These are phyloP conservation scores for Cadophora sp. DNA, from an alignment of 2,329 filamentous ascomycete species.

Conservation along the genomic window DNA sequence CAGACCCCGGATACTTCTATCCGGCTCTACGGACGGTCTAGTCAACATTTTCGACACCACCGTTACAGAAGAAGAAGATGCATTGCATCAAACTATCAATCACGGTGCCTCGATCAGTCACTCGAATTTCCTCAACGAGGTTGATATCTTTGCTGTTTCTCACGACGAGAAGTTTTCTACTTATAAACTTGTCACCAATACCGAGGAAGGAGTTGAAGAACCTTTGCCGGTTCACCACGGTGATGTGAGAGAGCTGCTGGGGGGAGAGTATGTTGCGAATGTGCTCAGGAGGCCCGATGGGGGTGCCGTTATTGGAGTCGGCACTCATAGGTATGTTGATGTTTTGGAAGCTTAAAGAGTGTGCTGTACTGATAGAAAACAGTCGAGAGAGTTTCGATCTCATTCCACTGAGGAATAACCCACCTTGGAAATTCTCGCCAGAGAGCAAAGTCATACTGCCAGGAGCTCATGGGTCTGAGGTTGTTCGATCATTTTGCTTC, in stretches of 20 bases:
- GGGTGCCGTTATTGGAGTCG: slow-evolving; percentile 67
- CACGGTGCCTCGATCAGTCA: slow-evolving; percentile 77
- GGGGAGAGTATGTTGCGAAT: slow-evolving; percentile 77
- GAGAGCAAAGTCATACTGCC: slow-evolving; percentile 63
- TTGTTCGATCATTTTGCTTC: slow-evolving; percentile 69
- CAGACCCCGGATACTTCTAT: slow-evolving; percentile 68
- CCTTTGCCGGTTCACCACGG: slow-evolving; percentile 63
- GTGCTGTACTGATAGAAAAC: background rate
- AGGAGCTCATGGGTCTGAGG: slow-evolving; percentile 68
- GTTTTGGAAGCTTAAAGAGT: background rate
- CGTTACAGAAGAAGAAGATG: slow-evolving; percentile 77
- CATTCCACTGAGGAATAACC: slow-evolving; percentile 61
- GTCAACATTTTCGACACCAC: slow-evolving; percentile 78
- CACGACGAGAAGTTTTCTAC: slow-evolving; percentile 81
- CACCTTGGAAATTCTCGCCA: slow-evolving; percentile 60
- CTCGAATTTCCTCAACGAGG: slow-evolving; percentile 71
- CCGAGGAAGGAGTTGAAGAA: slow-evolving; percentile 61
- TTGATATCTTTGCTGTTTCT: slow-evolving; percentile 74
- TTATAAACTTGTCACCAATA: slow-evolving; percentile 71
- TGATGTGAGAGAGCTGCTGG: slow-evolving; percentile 69
- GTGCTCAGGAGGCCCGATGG: slow-evolving; percentile 66
- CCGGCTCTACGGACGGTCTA: slow-evolving; percentile 80
- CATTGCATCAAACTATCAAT: slow-evolving; percentile 79
- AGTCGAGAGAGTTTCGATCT: slow-evolving; percentile 66
- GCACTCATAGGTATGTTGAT: slow-evolving; percentile 67